phyloP scores from a whole-genome alignment of 768 basidiomycete genomes.

The Tylopilus intermedius region DNA sequence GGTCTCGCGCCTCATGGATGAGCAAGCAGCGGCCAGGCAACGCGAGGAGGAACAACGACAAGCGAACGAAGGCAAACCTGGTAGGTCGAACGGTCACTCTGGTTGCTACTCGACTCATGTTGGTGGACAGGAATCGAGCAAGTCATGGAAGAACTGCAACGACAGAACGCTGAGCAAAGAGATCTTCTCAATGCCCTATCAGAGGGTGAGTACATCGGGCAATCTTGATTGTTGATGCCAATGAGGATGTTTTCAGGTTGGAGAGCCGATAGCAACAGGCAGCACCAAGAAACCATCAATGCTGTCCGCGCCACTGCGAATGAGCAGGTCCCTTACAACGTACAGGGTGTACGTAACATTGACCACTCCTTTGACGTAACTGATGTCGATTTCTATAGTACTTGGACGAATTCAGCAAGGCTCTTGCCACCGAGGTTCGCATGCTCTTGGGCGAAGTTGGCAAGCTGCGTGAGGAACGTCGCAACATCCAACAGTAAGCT shows the following conservation, averaged over 20 bases:
- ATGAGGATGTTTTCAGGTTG: conserved; percentile 42
- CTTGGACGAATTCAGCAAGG: conserved; percentile 83
- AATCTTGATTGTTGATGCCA: conserved; percentile 4
- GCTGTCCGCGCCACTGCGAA: conserved; percentile 67
- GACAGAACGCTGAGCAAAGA: conserved; percentile 56
- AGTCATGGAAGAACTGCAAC: conserved; percentile 53
- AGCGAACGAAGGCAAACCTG: conserved; percentile 51
- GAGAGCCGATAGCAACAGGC: conserved; percentile 59
- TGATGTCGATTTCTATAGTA: conserved; percentile 43
- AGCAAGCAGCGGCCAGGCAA: conserved; percentile 47
- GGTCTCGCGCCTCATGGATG: conserved; percentile 38
- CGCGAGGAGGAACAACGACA: conserved; percentile 49
- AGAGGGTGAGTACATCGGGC: conserved; percentile 42
- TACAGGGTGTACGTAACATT: conserved; percentile 61
- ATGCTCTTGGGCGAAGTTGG: conserved; percentile 82
- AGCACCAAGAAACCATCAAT: conserved; percentile 63
- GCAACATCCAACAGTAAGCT: conserved; percentile 73
- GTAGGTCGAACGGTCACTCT: conserved; percentile 34
- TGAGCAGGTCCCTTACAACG: conserved; percentile 78
- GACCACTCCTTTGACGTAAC: conserved; percentile 3
- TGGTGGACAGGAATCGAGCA: conserved; percentile 48
- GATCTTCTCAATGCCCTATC: conserved; percentile 51
- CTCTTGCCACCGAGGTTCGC: conserved; percentile 76
- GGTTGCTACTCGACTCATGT: conserved; percentile 5
- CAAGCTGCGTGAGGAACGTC: conserved; percentile 67